Percentiles rank a stretch among this genome's conserved stretches.
phyloP scores from a whole-genome alignment of 768 basidiomycete species.

The Termitomyces titanicus region DNA sequence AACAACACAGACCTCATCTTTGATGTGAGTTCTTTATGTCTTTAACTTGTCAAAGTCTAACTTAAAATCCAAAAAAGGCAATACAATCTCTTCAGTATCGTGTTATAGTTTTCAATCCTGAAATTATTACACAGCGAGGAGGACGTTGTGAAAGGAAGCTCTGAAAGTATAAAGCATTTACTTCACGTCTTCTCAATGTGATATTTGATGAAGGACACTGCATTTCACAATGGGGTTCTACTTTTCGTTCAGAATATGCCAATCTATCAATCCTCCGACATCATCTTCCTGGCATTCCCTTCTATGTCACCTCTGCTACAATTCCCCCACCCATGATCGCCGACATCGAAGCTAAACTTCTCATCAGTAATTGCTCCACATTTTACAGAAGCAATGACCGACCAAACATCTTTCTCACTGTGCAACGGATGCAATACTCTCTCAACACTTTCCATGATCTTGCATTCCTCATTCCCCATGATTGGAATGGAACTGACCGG shows the following conservation, averaged over 20 bases:
- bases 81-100: conserved; percentile 12
- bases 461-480: background rate
- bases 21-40: conserved; percentile 12
- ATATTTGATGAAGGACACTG: conserved; percentile 33
- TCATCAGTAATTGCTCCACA: background rate
- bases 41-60: background rate
- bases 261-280: conserved; percentile 14
- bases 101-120: conserved; percentile 17
- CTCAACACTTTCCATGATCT: background rate
- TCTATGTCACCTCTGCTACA: conserved; percentile 20
- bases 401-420: conserved; percentile 5
- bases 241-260: conserved; percentile 27
- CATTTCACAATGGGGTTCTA: conserved; percentile 27
- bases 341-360: conserved; percentile 11
- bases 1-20: conserved; percentile 12
- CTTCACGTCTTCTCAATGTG: conserved; percentile 12
- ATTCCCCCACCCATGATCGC: conserved; percentile 11
- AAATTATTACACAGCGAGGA: conserved; percentile 5
- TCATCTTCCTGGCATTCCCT: conserved; percentile 8
- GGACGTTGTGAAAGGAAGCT: too few relatives aligned
- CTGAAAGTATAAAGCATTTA: too few relatives aligned
- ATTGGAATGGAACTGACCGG: background rate
- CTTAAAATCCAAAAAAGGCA: background rate
- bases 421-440: conserved; percentile 2
- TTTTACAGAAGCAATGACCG: conserved; percentile 7